Percentiles rank a stretch among this genome's conserved stretches.
These are phyloP conservation scores for Rhodotorula toruloides DNA, from an alignment of 768 basidiomycete species.

Conservation along the genomic window DNA sequence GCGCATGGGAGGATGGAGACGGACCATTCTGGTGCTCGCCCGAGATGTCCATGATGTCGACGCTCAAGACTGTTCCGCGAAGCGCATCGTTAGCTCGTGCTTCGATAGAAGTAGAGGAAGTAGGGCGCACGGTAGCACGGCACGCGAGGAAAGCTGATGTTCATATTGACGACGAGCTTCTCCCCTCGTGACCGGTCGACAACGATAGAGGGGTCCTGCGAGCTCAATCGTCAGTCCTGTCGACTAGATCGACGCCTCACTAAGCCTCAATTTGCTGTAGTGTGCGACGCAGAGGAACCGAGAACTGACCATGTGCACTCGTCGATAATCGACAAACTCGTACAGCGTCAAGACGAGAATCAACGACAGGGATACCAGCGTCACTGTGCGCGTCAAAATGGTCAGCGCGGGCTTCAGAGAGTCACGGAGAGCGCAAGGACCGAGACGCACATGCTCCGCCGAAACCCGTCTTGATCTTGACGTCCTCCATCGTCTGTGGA, in stretches of 20 bases:
- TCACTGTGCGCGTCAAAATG: constrained; percentile 57
- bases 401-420: background rate
- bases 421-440: constrained; percentile 44
- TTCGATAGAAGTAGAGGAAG: background rate
- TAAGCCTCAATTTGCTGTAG: background rate
- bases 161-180: constrained; percentile 82
- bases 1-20: background rate
- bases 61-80: constrained; percentile 65
- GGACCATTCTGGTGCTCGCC: constrained; percentile 79
- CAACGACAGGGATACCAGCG: constrained; percentile 81
- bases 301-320: constrained; percentile 52
- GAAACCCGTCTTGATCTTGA: constrained; percentile 89
- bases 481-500: constrained; percentile 95
- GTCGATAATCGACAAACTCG: constrained; percentile 93
- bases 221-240: background rate
- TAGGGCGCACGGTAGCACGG: constrained; percentile 84
- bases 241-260: background rate
- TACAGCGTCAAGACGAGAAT: constrained; percentile 85
- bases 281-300: background rate
- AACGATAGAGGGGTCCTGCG: constrained; percentile 62
- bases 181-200: constrained; percentile 94
- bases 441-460: constrained; percentile 64
- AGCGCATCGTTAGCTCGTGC: background rate
- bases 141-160: constrained; percentile 90
- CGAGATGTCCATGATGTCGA: constrained; percentile 97